Evolutionary conservation across 2,329 filamentous ascomycete genomes (phyloP).

Genomic region (Clarireedia monteithiana): DNA sequence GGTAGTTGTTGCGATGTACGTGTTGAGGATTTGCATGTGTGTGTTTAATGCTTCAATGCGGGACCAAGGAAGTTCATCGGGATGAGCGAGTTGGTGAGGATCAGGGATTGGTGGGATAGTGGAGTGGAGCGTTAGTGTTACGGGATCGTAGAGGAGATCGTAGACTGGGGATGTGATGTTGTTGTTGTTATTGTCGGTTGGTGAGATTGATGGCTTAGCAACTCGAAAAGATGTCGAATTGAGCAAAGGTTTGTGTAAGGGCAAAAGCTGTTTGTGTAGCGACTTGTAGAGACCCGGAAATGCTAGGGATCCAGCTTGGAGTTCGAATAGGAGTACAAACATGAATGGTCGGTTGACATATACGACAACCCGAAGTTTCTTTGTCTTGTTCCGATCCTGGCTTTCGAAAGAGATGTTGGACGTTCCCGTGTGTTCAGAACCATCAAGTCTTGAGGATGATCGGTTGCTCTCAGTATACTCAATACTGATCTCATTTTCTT

Average conservation of each 20-base stretch:
- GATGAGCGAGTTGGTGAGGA: constrained; percentile 22
- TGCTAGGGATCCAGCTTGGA: constrained; percentile 50
- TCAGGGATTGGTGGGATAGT: constrained; percentile 60
- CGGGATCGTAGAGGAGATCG: constrained; percentile 56
- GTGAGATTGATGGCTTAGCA: constrained; percentile 34
- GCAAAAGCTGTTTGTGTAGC: constrained; percentile 52
- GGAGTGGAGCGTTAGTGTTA: constrained; percentile 48
- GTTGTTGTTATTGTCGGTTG: background rate
- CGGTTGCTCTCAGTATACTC: constrained; percentile 31
- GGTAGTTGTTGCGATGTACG: constrained; percentile 38
- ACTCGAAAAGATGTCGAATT: constrained; percentile 50
- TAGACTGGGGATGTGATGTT: constrained; percentile 39
- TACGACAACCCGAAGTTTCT: constrained; percentile 59
- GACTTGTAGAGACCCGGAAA: constrained; percentile 50
- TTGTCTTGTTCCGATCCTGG: constrained; percentile 46
- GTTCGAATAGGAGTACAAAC: constrained; percentile 65
- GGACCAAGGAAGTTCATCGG: constrained; percentile 40
- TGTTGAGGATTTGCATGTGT: constrained; percentile 55
- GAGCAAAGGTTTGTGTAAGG: constrained; percentile 49
- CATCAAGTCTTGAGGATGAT: constrained; percentile 8
- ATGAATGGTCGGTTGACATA: constrained; percentile 71
- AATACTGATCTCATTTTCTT: constrained; percentile 38
- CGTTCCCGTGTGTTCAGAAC: constrained; percentile 20
- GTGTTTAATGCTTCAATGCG: constrained; percentile 57
- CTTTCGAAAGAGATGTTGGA: constrained; percentile 31